phyloP scores from a whole-genome alignment of 2,329 filamentous ascomycete genomes.

The Coniochaeta sp. region DNA sequence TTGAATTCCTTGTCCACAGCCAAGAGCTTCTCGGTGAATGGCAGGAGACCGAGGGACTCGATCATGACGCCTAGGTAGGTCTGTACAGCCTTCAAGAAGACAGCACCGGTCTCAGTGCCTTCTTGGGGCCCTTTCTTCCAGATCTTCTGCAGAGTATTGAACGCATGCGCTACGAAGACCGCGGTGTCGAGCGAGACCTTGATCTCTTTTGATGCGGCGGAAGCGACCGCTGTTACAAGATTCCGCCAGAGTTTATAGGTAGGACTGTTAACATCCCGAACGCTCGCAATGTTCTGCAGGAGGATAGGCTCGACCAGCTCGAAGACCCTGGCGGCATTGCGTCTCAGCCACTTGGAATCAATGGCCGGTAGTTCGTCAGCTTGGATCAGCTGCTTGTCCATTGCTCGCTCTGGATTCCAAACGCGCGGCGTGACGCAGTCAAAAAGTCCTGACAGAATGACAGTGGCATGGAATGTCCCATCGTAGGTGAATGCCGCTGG shows the following conservation, averaged over 20 bases:
- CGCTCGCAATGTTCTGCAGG: constrained; percentile 51
- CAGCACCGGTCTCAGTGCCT: constrained; percentile 35
- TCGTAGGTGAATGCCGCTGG: constrained; percentile 30
- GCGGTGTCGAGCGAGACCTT: constrained; percentile 81
- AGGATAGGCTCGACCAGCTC: constrained; percentile 52
- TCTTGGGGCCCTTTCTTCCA: constrained; percentile 56
- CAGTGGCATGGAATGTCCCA: constrained; percentile 52
- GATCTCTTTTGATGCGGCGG: constrained; percentile 76
- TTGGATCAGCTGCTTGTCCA: constrained; percentile 49
- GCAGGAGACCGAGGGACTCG: constrained; percentile 46
- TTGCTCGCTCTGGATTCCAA: constrained; percentile 70
- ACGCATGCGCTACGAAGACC: constrained; percentile 65
- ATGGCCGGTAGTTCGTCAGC: constrained; percentile 75
- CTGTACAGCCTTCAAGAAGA: constrained; percentile 49
- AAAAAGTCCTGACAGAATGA: constrained; percentile 68
- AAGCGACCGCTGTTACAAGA: constrained; percentile 55
- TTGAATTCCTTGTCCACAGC: constrained; percentile 43
- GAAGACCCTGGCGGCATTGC: constrained; percentile 60
- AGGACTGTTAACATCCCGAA: constrained; percentile 53
- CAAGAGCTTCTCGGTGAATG: constrained; percentile 57
- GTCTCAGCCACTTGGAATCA: constrained; percentile 81
- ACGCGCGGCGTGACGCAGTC: constrained; percentile 49
- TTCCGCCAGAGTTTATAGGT: constrained; percentile 51
- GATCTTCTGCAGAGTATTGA: constrained; percentile 61
- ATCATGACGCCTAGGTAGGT: constrained; percentile 42